Evolutionary conservation across 2,329 filamentous ascomycete species (phyloP).

Genomic region (Penicillium psychrosexuale): DNA sequence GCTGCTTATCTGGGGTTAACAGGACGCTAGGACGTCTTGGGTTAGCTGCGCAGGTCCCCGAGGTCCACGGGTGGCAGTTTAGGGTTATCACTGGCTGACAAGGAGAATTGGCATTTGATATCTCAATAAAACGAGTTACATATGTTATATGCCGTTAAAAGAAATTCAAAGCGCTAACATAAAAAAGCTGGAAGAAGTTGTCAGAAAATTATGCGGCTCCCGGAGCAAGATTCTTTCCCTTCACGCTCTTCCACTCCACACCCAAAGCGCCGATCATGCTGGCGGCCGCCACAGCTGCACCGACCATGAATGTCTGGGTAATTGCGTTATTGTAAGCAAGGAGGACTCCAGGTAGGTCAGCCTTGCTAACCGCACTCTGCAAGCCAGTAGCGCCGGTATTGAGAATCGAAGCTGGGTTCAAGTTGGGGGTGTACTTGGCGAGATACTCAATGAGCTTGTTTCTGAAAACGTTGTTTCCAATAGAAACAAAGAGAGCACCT

Average conservation of each 20-base stretch:
- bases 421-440: neutral
- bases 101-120: neutral
- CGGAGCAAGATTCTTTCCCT: neutral
- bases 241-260: slow-evolving; percentile 9
- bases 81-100: neutral
- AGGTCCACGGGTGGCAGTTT: slow-evolving; percentile 1
- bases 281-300: neutral
- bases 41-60: neutral
- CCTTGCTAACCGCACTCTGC: neutral
- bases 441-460: slow-evolving; percentile 21
- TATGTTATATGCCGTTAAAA: no score
- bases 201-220: neutral
- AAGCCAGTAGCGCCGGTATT: neutral
- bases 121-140: neutral
- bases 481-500: slow-evolving; percentile 26
- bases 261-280: neutral
- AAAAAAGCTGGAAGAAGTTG: no score
- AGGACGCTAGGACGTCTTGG: slow-evolving; percentile 4
- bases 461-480: slow-evolving; percentile 27
- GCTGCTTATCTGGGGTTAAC: slow-evolving; percentile 10
- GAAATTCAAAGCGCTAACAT: neutral
- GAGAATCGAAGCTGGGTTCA: neutral
- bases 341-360: neutral
- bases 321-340: slow-evolving; percentile 3
- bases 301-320: neutral